phyloP scores from a whole-genome alignment of 345 rosid genomes.

The Hirschfeldia incana region DNA sequence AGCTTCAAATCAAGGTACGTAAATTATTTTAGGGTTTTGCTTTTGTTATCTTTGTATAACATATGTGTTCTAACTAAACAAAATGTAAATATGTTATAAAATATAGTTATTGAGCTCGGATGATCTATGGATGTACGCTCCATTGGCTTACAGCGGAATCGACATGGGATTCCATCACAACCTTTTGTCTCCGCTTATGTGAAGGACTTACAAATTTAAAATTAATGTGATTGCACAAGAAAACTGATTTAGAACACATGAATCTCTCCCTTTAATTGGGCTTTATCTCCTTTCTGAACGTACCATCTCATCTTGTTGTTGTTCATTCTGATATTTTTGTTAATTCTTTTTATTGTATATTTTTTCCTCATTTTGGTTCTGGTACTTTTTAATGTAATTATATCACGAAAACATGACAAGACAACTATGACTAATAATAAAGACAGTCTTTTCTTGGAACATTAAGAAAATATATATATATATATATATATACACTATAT shows the following conservation, averaged over 20 bases:
- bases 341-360: constrained; percentile 11
- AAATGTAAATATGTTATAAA: background rate
- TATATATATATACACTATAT: no score
- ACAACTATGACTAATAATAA: constrained; percentile 12
- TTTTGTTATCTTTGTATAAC: background rate
- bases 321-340: constrained; percentile 11
- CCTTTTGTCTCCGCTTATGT: constrained; percentile 48
- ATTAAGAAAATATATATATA: no score
- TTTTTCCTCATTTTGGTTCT: constrained; percentile 27
- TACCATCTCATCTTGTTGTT: constrained; percentile 1
- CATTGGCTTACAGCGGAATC: constrained; percentile 83
- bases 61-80: background rate
- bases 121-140: constrained; percentile 97
- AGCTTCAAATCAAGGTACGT: constrained; percentile 79
- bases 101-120: constrained; percentile 91
- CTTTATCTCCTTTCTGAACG: constrained; percentile 12
- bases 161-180: constrained; percentile 77
- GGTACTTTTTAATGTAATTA: constrained; percentile 22
- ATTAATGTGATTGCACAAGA: constrained; percentile 17
- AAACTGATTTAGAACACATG: constrained; percentile 28
- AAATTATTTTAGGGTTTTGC: background rate
- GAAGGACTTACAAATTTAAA: constrained; percentile 11
- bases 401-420: constrained; percentile 15
- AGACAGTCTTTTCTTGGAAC: no score
- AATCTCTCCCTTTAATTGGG: background rate